Evolutionary conservation across 2,329 filamentous ascomycete genomes (phyloP).

Genomic region (Lecanicillium sp.): DNA sequence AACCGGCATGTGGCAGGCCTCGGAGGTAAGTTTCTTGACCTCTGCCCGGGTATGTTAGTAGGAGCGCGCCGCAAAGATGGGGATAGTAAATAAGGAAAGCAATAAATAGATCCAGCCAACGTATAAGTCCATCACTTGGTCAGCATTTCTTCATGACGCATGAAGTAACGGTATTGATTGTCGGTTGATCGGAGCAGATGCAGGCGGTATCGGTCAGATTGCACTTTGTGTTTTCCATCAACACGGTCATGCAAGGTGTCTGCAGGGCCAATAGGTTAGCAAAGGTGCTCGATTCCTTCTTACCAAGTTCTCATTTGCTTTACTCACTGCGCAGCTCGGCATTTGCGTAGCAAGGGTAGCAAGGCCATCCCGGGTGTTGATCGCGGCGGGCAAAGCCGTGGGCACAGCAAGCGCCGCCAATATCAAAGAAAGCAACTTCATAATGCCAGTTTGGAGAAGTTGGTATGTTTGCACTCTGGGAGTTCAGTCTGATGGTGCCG

Average conservation of each 20-base stretch:
- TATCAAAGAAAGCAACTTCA: background rate
- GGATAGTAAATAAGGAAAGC: no score
- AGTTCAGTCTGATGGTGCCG: no score
- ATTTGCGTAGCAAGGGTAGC: background rate
- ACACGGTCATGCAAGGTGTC: background rate
- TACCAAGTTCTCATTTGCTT: no score
- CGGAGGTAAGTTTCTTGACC: constrained; percentile 16
- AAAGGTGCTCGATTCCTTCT: background rate
- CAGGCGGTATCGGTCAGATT: background rate
- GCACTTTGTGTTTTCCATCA: background rate
- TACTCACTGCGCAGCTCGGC: no score
- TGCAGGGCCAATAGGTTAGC: background rate
- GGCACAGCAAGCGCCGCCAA: background rate
- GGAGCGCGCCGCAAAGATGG: background rate
- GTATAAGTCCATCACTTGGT: no score
- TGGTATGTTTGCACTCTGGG: no score
- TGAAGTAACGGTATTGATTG: background rate
- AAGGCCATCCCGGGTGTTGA: no score
- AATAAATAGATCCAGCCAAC: no score
- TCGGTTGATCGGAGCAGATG: constrained; percentile 7
- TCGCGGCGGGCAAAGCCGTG: no score
- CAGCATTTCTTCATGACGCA: constrained; percentile 7
- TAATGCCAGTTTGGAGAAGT: background rate
- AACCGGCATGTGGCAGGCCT: constrained; percentile 15
- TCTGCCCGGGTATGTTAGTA: background rate